Conservation (phyloP, 352 stramenopile genomes). For the Elongisporangium anandrum region DNA sequence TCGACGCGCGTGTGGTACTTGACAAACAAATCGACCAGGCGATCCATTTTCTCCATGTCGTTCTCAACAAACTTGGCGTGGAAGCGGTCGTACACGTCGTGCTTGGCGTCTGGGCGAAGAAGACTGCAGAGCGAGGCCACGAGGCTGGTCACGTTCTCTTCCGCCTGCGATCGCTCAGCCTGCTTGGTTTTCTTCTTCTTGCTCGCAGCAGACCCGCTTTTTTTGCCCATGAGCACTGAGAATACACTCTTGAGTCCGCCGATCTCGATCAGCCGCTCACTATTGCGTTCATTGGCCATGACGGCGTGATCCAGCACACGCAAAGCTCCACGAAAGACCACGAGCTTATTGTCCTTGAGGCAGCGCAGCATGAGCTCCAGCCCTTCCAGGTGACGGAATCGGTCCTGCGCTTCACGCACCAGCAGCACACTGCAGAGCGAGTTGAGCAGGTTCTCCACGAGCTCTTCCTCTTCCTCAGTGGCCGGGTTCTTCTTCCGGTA, state of each 20-base stretch:
- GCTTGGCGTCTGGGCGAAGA: slow-evolving; percentile 33
- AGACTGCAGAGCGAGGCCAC: slow-evolving; percentile 62
- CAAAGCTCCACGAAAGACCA: slow-evolving; percentile 48
- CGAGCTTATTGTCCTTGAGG: slow-evolving; percentile 83
- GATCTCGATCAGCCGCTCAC: slow-evolving; percentile 65
- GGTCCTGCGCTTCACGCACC: slow-evolving; percentile 33
- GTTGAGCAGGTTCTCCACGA: slow-evolving; percentile 92
- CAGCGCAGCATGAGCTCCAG: slow-evolving; percentile 92
- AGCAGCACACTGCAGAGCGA: slow-evolving; percentile 77
- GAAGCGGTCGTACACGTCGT: slow-evolving; percentile 59
- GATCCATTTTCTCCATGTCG: slow-evolving; percentile 80
- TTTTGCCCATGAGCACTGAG: slow-evolving; percentile 72
- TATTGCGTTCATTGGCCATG: slow-evolving; percentile 56
- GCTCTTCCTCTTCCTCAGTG: slow-evolving; percentile 86
- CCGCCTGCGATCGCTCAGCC: slow-evolving; percentile 32
- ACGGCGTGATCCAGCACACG: slow-evolving; percentile 57
- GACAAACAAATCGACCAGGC: slow-evolving; percentile 69
- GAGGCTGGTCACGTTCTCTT: slow-evolving; percentile 64
- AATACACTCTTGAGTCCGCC: slow-evolving; percentile 62
- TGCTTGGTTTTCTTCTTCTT: slow-evolving; percentile 21
- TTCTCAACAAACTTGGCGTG: slow-evolving; percentile 83
- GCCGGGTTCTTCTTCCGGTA: slow-evolving; percentile 86
- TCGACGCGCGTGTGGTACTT: slow-evolving; percentile 64
- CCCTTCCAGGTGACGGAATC: slow-evolving; percentile 77
- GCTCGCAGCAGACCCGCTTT: slow-evolving; percentile 16